A percentile compares a stretch with the other conserved stretches of the same genome.
phyloP scores from a whole-genome alignment of 2,329 filamentous ascomycete genomes.

The Aspergillus chevalieri region DNA sequence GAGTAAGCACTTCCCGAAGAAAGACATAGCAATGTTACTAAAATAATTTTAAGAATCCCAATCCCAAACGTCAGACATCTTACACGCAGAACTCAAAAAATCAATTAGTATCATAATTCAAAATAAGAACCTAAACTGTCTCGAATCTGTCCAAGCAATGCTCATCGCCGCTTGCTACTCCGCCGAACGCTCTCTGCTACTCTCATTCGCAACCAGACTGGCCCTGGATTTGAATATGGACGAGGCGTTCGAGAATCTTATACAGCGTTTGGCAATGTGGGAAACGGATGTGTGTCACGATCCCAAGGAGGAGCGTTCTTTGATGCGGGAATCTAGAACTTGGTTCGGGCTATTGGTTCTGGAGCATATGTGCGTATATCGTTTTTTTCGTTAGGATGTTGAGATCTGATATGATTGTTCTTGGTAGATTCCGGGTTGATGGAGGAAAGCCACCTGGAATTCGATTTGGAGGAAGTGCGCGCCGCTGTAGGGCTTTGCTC shows the following conservation, averaged over 20 bases:
- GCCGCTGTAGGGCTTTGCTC: conserved; percentile 43
- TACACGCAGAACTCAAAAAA: conserved; percentile 40
- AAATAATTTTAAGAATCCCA: conserved; percentile 15
- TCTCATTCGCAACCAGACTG: conserved; percentile 48
- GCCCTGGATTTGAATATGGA: conserved; percentile 46
- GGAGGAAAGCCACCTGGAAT: conserved; percentile 42
- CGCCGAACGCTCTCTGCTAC: conserved; percentile 46
- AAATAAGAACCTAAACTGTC: conserved; percentile 29
- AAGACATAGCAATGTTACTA: background rate
- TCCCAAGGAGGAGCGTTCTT: conserved; percentile 21
- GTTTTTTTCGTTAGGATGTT: background rate
- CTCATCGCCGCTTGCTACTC: conserved; percentile 49
- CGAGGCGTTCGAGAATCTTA: conserved; percentile 37
- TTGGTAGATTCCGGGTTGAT: conserved; percentile 34
- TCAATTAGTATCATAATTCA: conserved; percentile 44
- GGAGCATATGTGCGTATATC: conserved; percentile 40
- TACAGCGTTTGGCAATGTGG: conserved; percentile 21
- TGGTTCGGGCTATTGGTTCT: conserved; percentile 51
- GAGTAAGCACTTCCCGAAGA: conserved; percentile 9
- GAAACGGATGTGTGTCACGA: conserved; percentile 14
- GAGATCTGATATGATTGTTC: conserved; percentile 1
- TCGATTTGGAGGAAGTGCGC: conserved; percentile 30
- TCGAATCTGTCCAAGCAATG: conserved; percentile 50
- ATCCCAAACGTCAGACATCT: conserved; percentile 35
- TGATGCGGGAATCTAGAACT: conserved; percentile 42